These are phyloP conservation scores for Venturia effusa DNA, from an alignment of 2,329 filamentous ascomycete species.

Conservation along the genomic window DNA sequence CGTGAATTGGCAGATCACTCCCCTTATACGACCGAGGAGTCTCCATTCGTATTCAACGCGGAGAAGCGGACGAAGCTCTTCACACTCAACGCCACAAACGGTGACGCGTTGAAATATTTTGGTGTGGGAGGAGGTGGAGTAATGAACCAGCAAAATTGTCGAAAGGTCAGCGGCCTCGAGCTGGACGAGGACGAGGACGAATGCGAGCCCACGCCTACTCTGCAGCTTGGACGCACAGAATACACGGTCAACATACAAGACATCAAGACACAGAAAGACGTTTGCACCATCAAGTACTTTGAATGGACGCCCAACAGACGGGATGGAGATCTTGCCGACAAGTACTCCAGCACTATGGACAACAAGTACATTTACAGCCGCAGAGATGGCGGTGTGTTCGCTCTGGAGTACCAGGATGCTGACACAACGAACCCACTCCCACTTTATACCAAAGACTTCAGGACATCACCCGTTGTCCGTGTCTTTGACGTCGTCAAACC, in stretches of 20 bases:
- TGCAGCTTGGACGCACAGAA: slow-evolving; percentile 76
- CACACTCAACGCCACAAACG: slow-evolving; percentile 78
- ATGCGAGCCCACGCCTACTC: slow-evolving; percentile 68
- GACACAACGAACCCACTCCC: slow-evolving; percentile 19
- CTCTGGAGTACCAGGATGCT: slow-evolving; percentile 56
- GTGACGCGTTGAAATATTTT: slow-evolving; percentile 73
- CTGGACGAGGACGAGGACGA: slow-evolving; percentile 56
- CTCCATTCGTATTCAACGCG: slow-evolving; percentile 77
- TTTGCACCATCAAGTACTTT: slow-evolving; percentile 84
- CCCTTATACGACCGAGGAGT: slow-evolving; percentile 64
- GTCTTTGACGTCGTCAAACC: slow-evolving; percentile 80
- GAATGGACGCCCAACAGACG: slow-evolving; percentile 93
- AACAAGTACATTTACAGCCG: slow-evolving; percentile 80
- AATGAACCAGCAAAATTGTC: slow-evolving; percentile 64
- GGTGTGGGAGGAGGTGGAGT: slow-evolving; percentile 60
- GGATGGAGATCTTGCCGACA: slow-evolving; percentile 74
- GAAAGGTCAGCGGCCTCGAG: slow-evolving; percentile 52
- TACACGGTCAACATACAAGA: slow-evolving; percentile 83
- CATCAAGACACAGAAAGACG: slow-evolving; percentile 56
- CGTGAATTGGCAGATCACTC: slow-evolving; percentile 80
- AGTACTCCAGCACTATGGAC: slow-evolving; percentile 73
- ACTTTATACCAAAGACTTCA: slow-evolving; percentile 46
- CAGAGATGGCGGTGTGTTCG: slow-evolving; percentile 74
- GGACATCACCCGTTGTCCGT: slow-evolving; percentile 62
- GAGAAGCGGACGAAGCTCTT: slow-evolving; percentile 85